phyloP scores from a whole-genome alignment of 2,329 filamentous ascomycete genomes.

The Venturia asperata region DNA sequence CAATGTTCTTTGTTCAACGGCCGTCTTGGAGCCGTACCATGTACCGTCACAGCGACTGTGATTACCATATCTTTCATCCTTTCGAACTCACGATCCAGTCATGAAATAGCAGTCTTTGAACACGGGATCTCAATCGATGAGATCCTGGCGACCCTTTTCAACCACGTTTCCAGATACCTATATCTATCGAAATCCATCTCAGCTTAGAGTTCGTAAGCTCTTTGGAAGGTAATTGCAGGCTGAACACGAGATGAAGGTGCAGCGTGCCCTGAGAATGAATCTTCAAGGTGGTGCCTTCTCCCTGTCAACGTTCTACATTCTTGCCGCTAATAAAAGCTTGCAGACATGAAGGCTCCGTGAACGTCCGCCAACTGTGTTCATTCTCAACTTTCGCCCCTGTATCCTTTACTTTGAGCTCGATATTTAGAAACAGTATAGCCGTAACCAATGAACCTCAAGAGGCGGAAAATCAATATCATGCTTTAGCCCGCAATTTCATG shows the following conservation, averaged over 20 bases:
- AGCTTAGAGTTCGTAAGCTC: no score
- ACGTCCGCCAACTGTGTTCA: not conserved
- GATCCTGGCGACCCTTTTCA: not conserved
- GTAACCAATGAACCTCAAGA: not conserved
- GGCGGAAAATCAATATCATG: not conserved
- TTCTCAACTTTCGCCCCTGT: not conserved
- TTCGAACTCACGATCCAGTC: no score
- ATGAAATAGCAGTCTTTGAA: no score
- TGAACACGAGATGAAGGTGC: not conserved
- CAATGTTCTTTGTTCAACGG: no score
- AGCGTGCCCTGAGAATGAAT: not conserved
- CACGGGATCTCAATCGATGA: not conserved
- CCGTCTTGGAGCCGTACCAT: no score
- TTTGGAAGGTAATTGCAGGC: no score
- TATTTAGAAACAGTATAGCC: not conserved
- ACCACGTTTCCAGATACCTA: no score
- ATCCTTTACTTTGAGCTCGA: not conserved
- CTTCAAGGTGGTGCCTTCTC: not conserved
- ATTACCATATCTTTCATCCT: no score
- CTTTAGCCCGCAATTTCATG: not conserved
- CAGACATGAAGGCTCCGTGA: not conserved
- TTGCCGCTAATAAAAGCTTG: not conserved
- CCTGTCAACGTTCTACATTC: not conserved
- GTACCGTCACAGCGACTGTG: no score
- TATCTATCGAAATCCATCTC: no score